Conservation (phyloP, 129 eudicot species). For the Logfia minima region DNA sequence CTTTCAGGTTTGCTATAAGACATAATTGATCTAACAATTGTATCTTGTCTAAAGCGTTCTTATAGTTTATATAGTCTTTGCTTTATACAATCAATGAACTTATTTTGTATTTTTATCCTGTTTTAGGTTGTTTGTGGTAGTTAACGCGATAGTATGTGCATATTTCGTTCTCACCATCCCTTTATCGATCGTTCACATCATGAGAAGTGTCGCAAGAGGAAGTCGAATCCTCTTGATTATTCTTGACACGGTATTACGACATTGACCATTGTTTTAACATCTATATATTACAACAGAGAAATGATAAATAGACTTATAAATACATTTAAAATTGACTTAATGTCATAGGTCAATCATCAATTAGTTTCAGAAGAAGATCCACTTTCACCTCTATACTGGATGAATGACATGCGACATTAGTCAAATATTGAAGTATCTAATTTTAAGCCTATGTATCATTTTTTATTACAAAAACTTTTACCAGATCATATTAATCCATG, state of each 20-base stretch:
- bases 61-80: not conserved
- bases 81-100: not conserved
- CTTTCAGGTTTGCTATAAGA: slow-evolving; percentile 50
- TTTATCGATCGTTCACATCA: slow-evolving; percentile 59
- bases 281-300: too few relatives aligned
- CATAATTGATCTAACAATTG: not conserved
- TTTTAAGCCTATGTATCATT: too few relatives aligned
- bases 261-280: not conserved
- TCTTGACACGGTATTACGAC: slow-evolving; percentile 56
- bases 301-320: too few relatives aligned
- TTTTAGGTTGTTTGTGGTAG: slow-evolving; percentile 70
- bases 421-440: too few relatives aligned
- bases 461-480: not conserved
- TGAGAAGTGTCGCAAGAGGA: slow-evolving; percentile 52
- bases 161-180: slow-evolving; percentile 67
- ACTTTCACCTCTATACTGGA: too few relatives aligned
- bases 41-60: not conserved
- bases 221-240: slow-evolving; percentile 56
- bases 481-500: not conserved
- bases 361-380: too few relatives aligned
- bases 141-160: slow-evolving; percentile 56
- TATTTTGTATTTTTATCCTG: not conserved
- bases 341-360: too few relatives aligned
- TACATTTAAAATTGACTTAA: too few relatives aligned
- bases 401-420: too few relatives aligned